Evolutionary conservation across 78 protist species (phyloP), one percentile per base, ranked within the genome.

Genomic region (Dictyostelium firmibasis): DNA sequence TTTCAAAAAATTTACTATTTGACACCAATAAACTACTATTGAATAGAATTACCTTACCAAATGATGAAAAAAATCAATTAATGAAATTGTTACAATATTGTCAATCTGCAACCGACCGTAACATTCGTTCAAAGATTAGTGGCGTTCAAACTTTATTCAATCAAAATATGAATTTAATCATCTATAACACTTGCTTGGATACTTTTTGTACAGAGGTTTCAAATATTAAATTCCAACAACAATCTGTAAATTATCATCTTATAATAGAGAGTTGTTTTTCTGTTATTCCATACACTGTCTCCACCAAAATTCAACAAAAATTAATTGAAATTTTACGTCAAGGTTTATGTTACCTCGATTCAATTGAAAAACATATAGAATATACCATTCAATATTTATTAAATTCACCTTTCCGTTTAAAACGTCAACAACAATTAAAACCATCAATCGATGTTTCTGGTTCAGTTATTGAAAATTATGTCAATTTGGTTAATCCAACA

Each of bases 371-470:
- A 81, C 94, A 89, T 70, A n/a, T 89, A 14, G 87, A 89, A 70
- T 85, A 89, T 50, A 89, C 94, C 2, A 89, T 89, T 29, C 94
- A 89, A 23, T 89, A 89, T 81, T 77, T 89, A 7, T 47, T 89
- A 41, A 89, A 89, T 33, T 89, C 94, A 35, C 94, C 94, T 44
- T 81, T 81, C 94, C 94, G 94, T 70, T 13, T 89, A 38, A 89
- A 81, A 25, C 31, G 87, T 31, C 94, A 89, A 50, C 86, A 82
- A 82, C 87, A 76, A 78, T 13, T 76, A 50, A 60, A 64, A 18
- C 60, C 85, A 10, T 50, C 23, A 31, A 77, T 77, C 4, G 81
- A 87, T 74, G 81, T 86, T 60, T 8, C 60, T 1, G 84, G 69
- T 38, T 75, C 81, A n/a, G 84, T 86, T 1, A 86, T 86, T 33